Evolutionary conservation across 306 rosid species (phyloP).

Genomic region (Betula pendula): DNA sequence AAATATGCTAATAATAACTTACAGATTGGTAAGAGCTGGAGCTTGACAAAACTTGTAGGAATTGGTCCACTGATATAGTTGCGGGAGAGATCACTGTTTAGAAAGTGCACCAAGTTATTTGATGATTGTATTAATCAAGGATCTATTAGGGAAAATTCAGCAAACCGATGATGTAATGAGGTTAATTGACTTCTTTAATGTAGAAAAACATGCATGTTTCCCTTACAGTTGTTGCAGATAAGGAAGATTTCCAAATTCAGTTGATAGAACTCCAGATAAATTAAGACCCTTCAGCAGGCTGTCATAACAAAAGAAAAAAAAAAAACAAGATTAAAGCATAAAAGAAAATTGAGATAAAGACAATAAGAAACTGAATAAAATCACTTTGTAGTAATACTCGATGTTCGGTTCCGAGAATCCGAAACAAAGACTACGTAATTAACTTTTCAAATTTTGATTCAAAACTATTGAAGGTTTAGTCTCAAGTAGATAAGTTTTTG

Average conservation of each 20-base stretch:
- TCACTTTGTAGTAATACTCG: neutral
- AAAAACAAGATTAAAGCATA: neutral
- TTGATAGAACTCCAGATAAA: slow-evolving; percentile 50
- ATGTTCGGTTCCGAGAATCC: neutral
- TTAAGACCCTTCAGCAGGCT: slow-evolving; percentile 56
- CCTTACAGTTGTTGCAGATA: slow-evolving; percentile 56
- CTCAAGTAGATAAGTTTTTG: neutral
- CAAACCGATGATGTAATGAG: neutral
- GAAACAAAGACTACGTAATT: too few relatives aligned
- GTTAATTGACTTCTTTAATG: neutral
- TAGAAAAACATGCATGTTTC: neutral
- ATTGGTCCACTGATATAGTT: too few relatives aligned
- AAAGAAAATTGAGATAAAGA: neutral
- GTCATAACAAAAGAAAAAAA: neutral
- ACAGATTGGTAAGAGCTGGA: slow-evolving; percentile 47
- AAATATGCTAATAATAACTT: slow-evolving; percentile 27
- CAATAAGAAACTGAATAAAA: neutral
- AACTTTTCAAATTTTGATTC: neutral
- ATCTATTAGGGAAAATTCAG: neutral
- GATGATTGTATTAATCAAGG: neutral
- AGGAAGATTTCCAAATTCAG: slow-evolving; percentile 64
- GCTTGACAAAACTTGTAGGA: slow-evolving; percentile 44
- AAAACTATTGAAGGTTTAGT: neutral
- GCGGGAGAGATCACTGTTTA: too few relatives aligned
- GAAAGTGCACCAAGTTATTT: neutral